Evolutionary conservation across 805 yeast genomes (phyloP), one percentile per base, ranked within the genome.

Genomic region (Wilhelminamyces savonicus): DNA sequence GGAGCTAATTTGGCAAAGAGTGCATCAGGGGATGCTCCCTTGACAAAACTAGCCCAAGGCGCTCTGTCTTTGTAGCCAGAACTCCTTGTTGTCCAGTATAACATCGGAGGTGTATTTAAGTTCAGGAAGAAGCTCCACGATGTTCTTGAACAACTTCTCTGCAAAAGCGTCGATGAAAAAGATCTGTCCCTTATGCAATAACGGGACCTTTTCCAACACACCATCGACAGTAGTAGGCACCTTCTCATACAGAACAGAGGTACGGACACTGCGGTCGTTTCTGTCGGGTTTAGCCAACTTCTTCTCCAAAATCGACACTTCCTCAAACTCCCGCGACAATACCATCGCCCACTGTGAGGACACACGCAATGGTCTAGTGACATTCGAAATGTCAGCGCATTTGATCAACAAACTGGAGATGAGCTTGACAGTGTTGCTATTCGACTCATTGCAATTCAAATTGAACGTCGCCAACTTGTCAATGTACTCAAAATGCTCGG

Each of bases 341-440:
- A 79, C 74, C 37, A 74, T 60, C 4, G 95, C 96, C 97, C 97
- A 88, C 57, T 81, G 78, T 1, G 84, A 73, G 14, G 90, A 79
- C 3, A 85, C 74, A 21, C 71, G 60, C 34, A 84, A 60, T 4
- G 88, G 86, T 36, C 97, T 65, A 7, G 95, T 76, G 14, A 88
- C 96, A 52, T 92, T 92, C 16, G 95, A 84, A 26, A 92, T 86
- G 59, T 92, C 98, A 3, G 97, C 97, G 55, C 95, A 86, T 61
- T 92, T 92, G 37, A 92, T 76, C 36, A 90, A 67, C 36, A 87
- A 59, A 16, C 84, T 71, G 25, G 81, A 66, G 22, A 86, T 56
- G 40, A 82, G 66, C 34, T 39, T 62, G 36, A 45, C 52, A 30
- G 36, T 49, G 32, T 40, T 55, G 23, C 23, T 16, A 13, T 26